Conservation (phyloP, 1,284 basidiomycete genomes). For the Sporisorium graminicola region DNA sequence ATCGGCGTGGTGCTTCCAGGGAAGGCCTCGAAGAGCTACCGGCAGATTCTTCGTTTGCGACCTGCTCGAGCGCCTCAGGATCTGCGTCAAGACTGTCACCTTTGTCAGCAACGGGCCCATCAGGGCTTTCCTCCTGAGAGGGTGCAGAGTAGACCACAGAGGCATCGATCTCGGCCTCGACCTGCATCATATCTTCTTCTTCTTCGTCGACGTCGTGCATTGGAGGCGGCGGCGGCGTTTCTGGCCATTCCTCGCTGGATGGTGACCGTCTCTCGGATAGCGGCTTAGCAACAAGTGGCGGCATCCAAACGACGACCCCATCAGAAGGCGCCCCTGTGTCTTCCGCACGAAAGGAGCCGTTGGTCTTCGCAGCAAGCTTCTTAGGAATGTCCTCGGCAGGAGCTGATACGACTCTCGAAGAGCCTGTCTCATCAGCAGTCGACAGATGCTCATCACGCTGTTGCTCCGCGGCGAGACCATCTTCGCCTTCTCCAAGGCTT, state of each 20-base stretch:
- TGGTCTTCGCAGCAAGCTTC: background rate
- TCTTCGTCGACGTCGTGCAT: constrained; percentile 34
- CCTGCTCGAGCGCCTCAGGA: background rate
- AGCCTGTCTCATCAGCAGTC: background rate
- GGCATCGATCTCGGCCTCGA: constrained; percentile 21
- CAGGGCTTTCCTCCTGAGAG: background rate
- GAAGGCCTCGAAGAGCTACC: background rate
- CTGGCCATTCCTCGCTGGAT: constrained; percentile 15
- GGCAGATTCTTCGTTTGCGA: background rate
- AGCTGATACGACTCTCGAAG: background rate
- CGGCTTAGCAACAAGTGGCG: background rate
- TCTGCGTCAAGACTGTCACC: background rate
- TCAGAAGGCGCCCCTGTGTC: constrained; percentile 13
- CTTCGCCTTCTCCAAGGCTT: background rate
- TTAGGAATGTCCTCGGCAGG: background rate
- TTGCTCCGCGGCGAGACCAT: background rate
- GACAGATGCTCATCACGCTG: background rate
- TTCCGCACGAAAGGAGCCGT: background rate
- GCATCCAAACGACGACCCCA: constrained; percentile 32
- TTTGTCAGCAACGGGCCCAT: background rate
- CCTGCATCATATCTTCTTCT: constrained; percentile 26
- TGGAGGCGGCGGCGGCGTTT: constrained; percentile 19
- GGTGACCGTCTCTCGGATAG: background rate
- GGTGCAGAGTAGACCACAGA: background rate
- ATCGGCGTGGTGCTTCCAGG: background rate